These are phyloP conservation scores for Paraglomus occultum DNA, from an alignment of 192 early-diverging fungal genomes.

Conservation along the genomic window DNA sequence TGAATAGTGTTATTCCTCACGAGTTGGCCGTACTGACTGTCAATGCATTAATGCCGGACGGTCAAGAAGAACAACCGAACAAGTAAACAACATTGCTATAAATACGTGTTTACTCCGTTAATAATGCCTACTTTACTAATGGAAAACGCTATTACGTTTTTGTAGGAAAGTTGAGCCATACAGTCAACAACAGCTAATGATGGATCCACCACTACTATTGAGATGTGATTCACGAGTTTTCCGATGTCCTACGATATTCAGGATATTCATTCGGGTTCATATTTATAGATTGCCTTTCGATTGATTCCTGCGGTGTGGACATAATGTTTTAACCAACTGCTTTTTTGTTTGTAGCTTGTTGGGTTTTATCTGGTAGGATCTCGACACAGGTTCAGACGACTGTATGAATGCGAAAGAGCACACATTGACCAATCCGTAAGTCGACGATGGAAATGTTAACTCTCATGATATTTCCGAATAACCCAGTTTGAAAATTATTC, in stretches of 20 bases:
- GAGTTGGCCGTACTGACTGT: constrained; percentile 35
- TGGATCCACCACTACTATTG: constrained; percentile 58
- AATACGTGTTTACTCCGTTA: too few species aligned
- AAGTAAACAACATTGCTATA: background rate
- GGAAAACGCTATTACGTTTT: background rate
- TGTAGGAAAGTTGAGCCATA: background rate
- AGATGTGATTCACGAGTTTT: constrained; percentile 54
- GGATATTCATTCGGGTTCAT: constrained; percentile 24
- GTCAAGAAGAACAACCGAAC: background rate
- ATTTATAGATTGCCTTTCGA: background rate
- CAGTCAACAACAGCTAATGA: constrained; percentile 32
- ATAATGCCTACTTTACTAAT: too few species aligned
- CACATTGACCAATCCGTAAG: too few species aligned
- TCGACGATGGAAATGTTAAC: background rate
- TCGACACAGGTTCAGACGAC: constrained; percentile 37
- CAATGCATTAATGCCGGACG: constrained; percentile 20
- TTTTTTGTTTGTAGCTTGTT: constrained; percentile 25
- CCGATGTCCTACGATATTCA: constrained; percentile 46
- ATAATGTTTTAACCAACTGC: background rate
- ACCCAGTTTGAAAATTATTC: background rate
- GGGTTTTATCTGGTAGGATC: constrained; percentile 42
- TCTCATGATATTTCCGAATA: constrained; percentile 6
- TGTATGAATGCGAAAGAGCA: background rate
- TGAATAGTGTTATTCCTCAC: constrained; percentile 36
- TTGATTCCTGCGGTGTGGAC: too few species aligned